phyloP scores from a whole-genome alignment of 176 grass and related monocot genomes.

The Aechmea fasciata region DNA sequence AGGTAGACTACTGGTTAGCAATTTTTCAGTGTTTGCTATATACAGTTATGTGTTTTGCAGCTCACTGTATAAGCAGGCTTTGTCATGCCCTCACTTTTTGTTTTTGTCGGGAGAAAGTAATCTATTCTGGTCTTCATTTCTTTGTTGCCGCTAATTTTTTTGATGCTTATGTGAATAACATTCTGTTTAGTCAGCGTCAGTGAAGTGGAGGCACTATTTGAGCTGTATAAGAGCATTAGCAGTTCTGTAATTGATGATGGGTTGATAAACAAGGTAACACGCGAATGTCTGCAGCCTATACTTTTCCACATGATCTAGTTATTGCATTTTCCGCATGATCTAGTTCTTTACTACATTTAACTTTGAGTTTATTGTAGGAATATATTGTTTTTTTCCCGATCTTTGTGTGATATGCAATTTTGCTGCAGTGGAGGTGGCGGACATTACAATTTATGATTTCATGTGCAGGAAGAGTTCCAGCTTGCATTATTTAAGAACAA shows the following conservation, averaged over 20 bases:
- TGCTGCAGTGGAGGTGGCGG: neutral
- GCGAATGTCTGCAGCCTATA: neutral
- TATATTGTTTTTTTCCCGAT: neutral
- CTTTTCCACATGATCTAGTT: neutral
- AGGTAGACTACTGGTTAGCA: too few species aligned
- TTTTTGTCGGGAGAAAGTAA: neutral
- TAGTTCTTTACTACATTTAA: too few species aligned
- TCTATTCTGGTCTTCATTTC: neutral
- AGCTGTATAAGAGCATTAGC: constrained; percentile 95
- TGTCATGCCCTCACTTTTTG: neutral
- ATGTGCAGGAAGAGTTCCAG: constrained; percentile 87
- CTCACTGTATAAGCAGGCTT: neutral
- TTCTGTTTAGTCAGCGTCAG: constrained; percentile 60
- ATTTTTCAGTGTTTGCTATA: too few species aligned
- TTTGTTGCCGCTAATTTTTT: neutral
- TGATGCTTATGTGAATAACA: neutral
- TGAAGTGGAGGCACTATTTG: constrained; percentile 87
- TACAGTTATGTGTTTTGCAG: too few species aligned
- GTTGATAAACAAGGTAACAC: constrained; percentile 77
- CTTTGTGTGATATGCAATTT: neutral
- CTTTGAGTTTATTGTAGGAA: neutral
- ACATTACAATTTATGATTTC: neutral
- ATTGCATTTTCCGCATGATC: too few species aligned
- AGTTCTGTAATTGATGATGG: constrained; percentile 83
- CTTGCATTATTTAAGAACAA: constrained; percentile 77